A percentile compares a stretch with the other conserved stretches of the same genome.
Conservation (phyloP, 805 yeast genomes). For the Candida arabinofermentans region DNA sequence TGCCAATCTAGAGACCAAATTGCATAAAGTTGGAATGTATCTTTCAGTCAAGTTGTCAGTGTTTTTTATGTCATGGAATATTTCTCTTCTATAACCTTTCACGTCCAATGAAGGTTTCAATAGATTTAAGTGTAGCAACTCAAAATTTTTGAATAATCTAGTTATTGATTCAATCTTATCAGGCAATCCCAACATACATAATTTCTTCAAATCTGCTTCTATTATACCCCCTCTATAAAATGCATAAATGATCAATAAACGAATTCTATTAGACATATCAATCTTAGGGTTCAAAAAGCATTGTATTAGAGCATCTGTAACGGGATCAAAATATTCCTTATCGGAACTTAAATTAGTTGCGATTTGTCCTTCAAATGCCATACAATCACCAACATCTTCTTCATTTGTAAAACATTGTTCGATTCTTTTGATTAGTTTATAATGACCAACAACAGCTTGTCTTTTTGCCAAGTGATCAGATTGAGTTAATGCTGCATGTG, state of each 20-base stretch:
- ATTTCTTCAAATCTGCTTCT: constrained; percentile 65
- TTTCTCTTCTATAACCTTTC: constrained; percentile 42
- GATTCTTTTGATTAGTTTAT: constrained; percentile 47
- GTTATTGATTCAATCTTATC: constrained; percentile 37
- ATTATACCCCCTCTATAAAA: constrained; percentile 79
- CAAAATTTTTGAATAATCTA: constrained; percentile 54
- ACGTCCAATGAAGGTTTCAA: constrained; percentile 36
- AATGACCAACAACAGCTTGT: constrained; percentile 27
- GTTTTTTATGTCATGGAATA: constrained; percentile 48
- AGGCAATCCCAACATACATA: constrained; percentile 49
- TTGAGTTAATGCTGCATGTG: constrained; percentile 28
- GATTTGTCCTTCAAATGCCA: constrained; percentile 82
- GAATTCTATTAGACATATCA: constrained; percentile 61
- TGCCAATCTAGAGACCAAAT: constrained; percentile 24
- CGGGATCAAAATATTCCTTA: constrained; percentile 51
- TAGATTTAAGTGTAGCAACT: constrained; percentile 33
- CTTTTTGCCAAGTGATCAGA: constrained; percentile 21
- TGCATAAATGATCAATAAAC: constrained; percentile 72
- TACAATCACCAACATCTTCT: constrained; percentile 42
- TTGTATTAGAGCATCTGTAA: constrained; percentile 51
- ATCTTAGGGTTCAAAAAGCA: constrained; percentile 47
- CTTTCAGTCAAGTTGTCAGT: constrained; percentile 24
- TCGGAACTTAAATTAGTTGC: constrained; percentile 70
- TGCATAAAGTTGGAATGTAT: constrained; percentile 25
- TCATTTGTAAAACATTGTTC: constrained; percentile 47